These are phyloP conservation scores for Hibiscus tridactylites DNA, from an alignment of 345 rosid genomes.

Conservation along the genomic window DNA sequence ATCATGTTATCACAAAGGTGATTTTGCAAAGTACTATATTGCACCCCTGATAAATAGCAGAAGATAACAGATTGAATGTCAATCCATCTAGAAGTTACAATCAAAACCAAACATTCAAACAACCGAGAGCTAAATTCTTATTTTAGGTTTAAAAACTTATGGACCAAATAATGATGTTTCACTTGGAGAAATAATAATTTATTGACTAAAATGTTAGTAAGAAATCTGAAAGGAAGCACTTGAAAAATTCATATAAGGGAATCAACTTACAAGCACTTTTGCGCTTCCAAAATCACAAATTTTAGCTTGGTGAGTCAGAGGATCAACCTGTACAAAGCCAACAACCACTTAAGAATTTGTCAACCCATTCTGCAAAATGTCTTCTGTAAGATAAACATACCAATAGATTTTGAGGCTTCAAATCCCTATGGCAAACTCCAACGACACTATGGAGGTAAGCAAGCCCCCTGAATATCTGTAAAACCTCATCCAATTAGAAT, in stretches of 20 bases:
- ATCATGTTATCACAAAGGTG: neutral
- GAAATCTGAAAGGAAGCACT: neutral
- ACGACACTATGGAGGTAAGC: conserved; percentile 71
- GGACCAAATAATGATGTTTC: neutral
- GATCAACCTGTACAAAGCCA: conserved; percentile 60
- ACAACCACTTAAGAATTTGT: conserved; percentile 8
- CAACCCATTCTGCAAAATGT: neutral
- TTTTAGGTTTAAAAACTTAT: neutral
- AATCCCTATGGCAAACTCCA: conserved; percentile 82
- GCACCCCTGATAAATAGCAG: neutral
- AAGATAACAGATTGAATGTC: neutral
- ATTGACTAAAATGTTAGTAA: neutral
- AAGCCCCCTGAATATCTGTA: conserved; percentile 74
- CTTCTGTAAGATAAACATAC: conserved; percentile 26
- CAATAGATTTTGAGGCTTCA: conserved; percentile 88
- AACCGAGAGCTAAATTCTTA: neutral
- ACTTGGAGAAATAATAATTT: neutral
- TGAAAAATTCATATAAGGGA: neutral
- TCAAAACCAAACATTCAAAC: neutral
- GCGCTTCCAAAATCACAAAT: neutral
- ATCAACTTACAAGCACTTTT: neutral
- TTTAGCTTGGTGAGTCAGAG: conserved; percentile 23
- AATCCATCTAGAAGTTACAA: neutral
- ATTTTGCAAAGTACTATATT: neutral
- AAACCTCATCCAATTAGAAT: conserved; percentile 1